Percentiles rank a stretch among this genome's conserved stretches.
Conservation (phyloP, 2,329 filamentous ascomycete genomes). For the Alternaria triticina region DNA sequence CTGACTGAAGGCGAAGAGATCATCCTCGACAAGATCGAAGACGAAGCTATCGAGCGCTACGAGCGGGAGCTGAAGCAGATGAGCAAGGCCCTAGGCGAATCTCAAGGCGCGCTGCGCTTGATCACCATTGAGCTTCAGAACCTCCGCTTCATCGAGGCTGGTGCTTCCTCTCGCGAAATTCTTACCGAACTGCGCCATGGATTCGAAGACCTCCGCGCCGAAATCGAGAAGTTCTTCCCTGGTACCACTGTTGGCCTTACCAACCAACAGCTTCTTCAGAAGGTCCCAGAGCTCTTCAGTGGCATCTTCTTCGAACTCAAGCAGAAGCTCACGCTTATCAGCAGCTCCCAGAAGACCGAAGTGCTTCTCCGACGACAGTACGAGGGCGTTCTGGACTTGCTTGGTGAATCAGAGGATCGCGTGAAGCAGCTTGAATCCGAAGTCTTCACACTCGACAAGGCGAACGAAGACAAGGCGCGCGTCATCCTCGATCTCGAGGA, state of each 20-base stretch:
- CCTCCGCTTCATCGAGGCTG: slow-evolving; percentile 49
- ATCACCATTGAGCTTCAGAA: slow-evolving; percentile 53
- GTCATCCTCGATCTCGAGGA: slow-evolving; percentile 49
- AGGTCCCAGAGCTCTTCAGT: slow-evolving; percentile 46
- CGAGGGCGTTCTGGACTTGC: slow-evolving; percentile 35
- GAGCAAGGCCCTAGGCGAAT: slow-evolving; percentile 47
- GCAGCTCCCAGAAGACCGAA: slow-evolving; percentile 45
- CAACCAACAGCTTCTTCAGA: slow-evolving; percentile 49
- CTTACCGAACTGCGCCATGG: slow-evolving; percentile 50
- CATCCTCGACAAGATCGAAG: slow-evolving; percentile 35
- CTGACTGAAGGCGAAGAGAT: slow-evolving; percentile 30
- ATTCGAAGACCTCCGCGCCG: slow-evolving; percentile 50
- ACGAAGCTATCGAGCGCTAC: slow-evolving; percentile 45
- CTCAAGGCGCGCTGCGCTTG: slow-evolving; percentile 50
- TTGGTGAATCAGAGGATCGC: slow-evolving; percentile 42
- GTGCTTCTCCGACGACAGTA: slow-evolving; percentile 47
- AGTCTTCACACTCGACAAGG: slow-evolving; percentile 45
- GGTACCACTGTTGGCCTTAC: slow-evolving; percentile 45
- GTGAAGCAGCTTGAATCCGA: slow-evolving; percentile 46
- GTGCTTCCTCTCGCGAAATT: slow-evolving; percentile 42
- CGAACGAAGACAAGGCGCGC: slow-evolving; percentile 47
- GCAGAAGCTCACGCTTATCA: slow-evolving; percentile 36
- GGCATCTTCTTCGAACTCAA: slow-evolving; percentile 45
- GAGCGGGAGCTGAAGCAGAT: slow-evolving; percentile 51
- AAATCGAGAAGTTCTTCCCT: slow-evolving; percentile 52